Conservation (phyloP, 495 filamentous ascomycete species). For the Trichoderma gamsii region DNA sequence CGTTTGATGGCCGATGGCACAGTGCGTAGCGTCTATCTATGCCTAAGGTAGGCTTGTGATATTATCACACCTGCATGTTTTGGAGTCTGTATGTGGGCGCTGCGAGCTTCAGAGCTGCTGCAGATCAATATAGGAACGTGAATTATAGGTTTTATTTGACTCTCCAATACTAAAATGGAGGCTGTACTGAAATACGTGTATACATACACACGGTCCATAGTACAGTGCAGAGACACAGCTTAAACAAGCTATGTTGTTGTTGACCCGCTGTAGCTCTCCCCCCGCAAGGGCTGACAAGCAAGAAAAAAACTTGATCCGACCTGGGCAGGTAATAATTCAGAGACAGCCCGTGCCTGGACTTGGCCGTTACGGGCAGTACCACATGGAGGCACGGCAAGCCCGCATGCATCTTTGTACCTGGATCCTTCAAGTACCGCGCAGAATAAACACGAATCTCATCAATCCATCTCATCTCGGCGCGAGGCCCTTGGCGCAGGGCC, state of each 20-base stretch:
- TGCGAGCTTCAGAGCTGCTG: no score
- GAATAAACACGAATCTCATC: not conserved
- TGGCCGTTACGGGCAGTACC: not conserved
- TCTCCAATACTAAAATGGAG: no score
- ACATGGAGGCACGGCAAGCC: not conserved
- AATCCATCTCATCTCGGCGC: not conserved
- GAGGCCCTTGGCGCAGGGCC: not conserved
- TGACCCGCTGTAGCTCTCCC: not conserved
- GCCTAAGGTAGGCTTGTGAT: no score
- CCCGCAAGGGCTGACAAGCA: not conserved
- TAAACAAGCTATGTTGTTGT: not conserved
- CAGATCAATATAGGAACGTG: no score
- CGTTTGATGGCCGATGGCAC: not conserved
- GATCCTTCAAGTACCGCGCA: not conserved
- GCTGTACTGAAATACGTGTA: no score
- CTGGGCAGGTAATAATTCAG: not conserved
- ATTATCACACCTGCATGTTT: no score
- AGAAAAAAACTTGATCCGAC: not conserved
- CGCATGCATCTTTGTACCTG: conserved; percentile 5
- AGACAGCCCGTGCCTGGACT: not conserved
- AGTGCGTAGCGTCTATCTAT: not conserved
- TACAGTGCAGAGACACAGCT: no score
- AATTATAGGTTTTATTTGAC: no score
- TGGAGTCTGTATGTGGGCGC: no score
- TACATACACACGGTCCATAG: no score